Evolutionary conservation across 495 filamentous ascomycete genomes (phyloP).

Genomic region (Penicillium chermesinum): DNA sequence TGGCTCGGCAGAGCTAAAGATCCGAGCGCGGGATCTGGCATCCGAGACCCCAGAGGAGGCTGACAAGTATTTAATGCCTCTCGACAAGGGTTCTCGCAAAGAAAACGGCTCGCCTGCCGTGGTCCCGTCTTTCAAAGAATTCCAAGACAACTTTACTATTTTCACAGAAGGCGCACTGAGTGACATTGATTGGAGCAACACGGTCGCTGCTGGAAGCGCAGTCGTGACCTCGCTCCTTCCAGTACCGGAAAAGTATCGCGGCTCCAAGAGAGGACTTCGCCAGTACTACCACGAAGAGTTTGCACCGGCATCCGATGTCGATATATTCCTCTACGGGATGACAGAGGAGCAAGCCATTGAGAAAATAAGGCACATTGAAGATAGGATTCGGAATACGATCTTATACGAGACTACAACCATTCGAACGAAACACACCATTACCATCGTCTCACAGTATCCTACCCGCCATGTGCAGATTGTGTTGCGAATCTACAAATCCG

Average conservation of each 20-base stretch:
- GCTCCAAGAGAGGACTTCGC: constrained; percentile 57
- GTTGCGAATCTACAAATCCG: constrained; percentile 72
- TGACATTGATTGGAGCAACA: constrained; percentile 72
- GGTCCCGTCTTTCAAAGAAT: constrained; percentile 59
- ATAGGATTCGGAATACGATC: constrained; percentile 62
- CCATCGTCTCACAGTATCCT: constrained; percentile 76
- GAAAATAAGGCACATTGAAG: constrained; percentile 77
- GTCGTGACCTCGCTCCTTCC: constrained; percentile 70
- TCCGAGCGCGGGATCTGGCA: constrained; percentile 57
- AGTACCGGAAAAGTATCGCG: constrained; percentile 58
- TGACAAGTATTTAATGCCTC: constrained; percentile 64
- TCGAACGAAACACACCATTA: constrained; percentile 77
- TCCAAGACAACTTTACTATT: constrained; percentile 68
- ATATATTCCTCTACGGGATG: constrained; percentile 77
- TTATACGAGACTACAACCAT: constrained; percentile 71
- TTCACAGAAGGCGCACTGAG: constrained; percentile 64
- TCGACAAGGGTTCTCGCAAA: constrained; percentile 55
- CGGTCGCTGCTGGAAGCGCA: constrained; percentile 70
- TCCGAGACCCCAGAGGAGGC: constrained; percentile 54
- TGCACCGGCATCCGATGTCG: constrained; percentile 77
- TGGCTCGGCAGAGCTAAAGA: constrained; percentile 48
- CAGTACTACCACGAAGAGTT: constrained; percentile 75
- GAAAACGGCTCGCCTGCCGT: constrained; percentile 57
- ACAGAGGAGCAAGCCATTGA: constrained; percentile 65
- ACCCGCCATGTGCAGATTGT: constrained; percentile 80